Evolutionary conservation across 164 flowering plant genomes (phyloP).

Genomic region (Liquidambar formosana): DNA sequence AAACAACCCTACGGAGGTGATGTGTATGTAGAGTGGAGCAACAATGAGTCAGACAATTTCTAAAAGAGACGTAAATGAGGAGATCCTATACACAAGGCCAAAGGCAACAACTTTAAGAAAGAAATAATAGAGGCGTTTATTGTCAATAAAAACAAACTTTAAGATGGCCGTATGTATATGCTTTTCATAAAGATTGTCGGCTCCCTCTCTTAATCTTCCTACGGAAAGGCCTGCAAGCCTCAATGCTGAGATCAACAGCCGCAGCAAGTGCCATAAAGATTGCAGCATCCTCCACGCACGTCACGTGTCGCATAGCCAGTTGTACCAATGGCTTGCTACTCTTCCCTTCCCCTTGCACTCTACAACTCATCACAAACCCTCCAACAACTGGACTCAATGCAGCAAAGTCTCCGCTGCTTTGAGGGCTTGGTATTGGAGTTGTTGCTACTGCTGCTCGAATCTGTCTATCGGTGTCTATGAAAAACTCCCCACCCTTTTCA

Average conservation of each 20-base stretch:
- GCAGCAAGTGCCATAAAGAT: conserved; percentile 95
- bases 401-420: conserved; percentile 79
- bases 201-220: conserved; percentile 47
- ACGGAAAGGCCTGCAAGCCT: conserved; percentile 77
- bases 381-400: conserved; percentile 44
- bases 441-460: conserved; percentile 35
- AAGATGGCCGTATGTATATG: too few relatives aligned
- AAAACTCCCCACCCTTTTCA: conserved; percentile 86
- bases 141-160: too few relatives aligned
- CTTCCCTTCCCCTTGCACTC: conserved; percentile 80
- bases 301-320: conserved; percentile 77
- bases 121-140: too few relatives aligned
- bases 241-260: conserved; percentile 90
- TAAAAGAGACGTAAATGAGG: too few relatives aligned
- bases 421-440: conserved; percentile 74
- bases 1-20: too few relatives aligned
- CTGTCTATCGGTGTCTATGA: conserved; percentile 70
- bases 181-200: conserved; percentile 37
- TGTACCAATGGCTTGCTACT: conserved; percentile 82
- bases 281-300: conserved; percentile 91
- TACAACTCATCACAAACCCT: conserved; percentile 89
- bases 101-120: too few relatives aligned
- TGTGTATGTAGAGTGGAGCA: too few relatives aligned
- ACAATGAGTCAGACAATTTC: too few relatives aligned
- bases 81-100: too few relatives aligned